phyloP scores from a whole-genome alignment of 495 filamentous ascomycete genomes.

The Aspergillus wentii region DNA sequence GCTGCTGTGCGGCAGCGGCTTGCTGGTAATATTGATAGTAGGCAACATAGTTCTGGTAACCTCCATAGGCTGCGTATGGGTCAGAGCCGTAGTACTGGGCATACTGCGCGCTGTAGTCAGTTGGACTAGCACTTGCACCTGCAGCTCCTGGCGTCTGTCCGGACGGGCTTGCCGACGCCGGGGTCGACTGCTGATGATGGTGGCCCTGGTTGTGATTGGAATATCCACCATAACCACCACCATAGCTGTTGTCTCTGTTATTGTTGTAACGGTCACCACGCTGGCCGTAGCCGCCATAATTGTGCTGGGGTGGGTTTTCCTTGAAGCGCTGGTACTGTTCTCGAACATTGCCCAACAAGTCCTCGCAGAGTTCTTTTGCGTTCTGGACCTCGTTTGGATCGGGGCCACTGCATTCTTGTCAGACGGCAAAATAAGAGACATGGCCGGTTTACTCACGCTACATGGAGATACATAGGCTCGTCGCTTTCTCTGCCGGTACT shows the following conservation, averaged over 20 bases:
- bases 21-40: slow-evolving; percentile 69
- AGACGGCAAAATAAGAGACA: too few species aligned
- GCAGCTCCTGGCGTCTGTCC: slow-evolving; percentile 31
- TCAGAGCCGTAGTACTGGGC: slow-evolving; percentile 79
- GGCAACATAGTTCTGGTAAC: slow-evolving; percentile 69
- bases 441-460: slow-evolving; percentile 73
- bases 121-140: slow-evolving; percentile 34
- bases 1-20: slow-evolving; percentile 48
- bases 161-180: slow-evolving; percentile 32
- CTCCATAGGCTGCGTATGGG: slow-evolving; percentile 90
- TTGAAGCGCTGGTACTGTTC: slow-evolving; percentile 88
- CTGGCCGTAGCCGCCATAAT: slow-evolving; percentile 50
- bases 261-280: slow-evolving; percentile 27
- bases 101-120: slow-evolving; percentile 74
- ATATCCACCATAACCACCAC: slow-evolving; percentile 29
- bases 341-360: slow-evolving; percentile 76
- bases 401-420: slow-evolving; percentile 59
- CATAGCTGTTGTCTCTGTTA: slow-evolving; percentile 18
- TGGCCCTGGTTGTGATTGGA: slow-evolving; percentile 38
- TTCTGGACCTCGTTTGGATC: slow-evolving; percentile 79
- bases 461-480: slow-evolving; percentile 91
- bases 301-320: slow-evolving; percentile 69
- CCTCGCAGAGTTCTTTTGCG: slow-evolving; percentile 83
- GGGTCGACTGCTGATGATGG: slow-evolving; percentile 33
- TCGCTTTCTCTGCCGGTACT: slow-evolving; percentile 83